Evolutionary conservation across 2,329 filamentous ascomycete species (phyloP).

Genomic region (Alternaria dauci): DNA sequence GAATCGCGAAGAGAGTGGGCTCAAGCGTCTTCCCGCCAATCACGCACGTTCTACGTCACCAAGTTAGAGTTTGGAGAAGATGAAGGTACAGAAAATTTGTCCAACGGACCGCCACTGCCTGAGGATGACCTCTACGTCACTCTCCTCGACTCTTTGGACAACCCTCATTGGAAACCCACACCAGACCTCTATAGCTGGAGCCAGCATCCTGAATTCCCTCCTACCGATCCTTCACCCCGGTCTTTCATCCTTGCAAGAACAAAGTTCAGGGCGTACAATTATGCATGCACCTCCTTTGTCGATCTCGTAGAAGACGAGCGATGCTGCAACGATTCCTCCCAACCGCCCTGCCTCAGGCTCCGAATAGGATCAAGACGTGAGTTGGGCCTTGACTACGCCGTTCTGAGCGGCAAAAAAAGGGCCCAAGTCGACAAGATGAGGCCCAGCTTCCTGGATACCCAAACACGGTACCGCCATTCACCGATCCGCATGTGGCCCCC

Average conservation of each 20-base stretch:
- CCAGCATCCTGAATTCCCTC: conserved; percentile 59
- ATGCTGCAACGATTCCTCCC: conserved; percentile 43
- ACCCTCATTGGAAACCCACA: conserved; percentile 50
- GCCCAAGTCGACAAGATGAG: conserved; percentile 6
- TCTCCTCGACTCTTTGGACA: conserved; percentile 42
- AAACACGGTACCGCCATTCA: conserved; percentile 38
- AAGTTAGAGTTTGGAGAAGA: conserved; percentile 55
- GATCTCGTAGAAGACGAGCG: conserved; percentile 66
- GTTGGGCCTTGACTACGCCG: conserved; percentile 34
- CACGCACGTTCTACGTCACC: conserved; percentile 72
- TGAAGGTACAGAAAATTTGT: conserved; percentile 1
- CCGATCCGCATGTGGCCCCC: conserved; percentile 49
- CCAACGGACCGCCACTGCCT: conserved; percentile 28
- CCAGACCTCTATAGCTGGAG: conserved; percentile 53
- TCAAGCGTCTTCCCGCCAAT: conserved; percentile 62
- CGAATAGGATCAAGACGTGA: conserved; percentile 58
- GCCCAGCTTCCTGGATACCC: conserved; percentile 18
- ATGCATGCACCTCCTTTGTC: conserved; percentile 63
- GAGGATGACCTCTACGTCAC: conserved; percentile 38
- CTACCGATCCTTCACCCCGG: conserved; percentile 53
- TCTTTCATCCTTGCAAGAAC: conserved; percentile 64
- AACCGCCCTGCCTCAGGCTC: conserved; percentile 57
- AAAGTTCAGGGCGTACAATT: conserved; percentile 64
- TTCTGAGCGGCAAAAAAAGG: conserved; percentile 12
- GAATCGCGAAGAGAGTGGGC: conserved; percentile 76